Base-by-base conservation (phyloP, 306 rosid genomes). In the Abrus pulchellus region DNA sequence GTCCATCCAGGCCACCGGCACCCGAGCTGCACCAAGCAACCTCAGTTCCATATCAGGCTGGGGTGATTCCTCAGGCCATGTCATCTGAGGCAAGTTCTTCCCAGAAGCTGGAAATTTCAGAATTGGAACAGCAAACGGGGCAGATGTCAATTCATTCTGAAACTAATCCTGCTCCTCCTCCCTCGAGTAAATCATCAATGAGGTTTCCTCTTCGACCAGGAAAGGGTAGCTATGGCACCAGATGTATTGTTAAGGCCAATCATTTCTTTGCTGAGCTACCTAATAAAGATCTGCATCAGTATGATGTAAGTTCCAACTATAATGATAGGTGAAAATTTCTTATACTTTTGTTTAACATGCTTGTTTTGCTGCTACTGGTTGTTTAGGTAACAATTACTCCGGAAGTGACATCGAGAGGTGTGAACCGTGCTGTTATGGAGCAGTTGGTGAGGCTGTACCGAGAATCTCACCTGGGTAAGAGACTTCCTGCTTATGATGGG, bases 1-100 rank as follows among this genome's bases (percentile, higher is more conserved):
- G 93, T 38, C 89, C 94, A 44, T 76, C 97, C 28, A 84, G 91
- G 77, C 90, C 93, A 30, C 92, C 83, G 27, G 75, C 75, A 40
- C 94, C 98, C 99, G 98, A 92, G 89, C 97, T 96, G 99, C 97
- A 93, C 97, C 99, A 96, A 96, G 99, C 99, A 53, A 86, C 93
- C 87, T 86, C 92, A 72, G 96, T 79, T 78, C 85, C 81, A 4
- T 79, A 84, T 73, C 92, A 86, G 77, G 89, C 90, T 80, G 94
- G 80, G 83, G 83, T 85, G 84, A 83, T 81, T 82, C 80, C 93
- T 86, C 96, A 72, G 82, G 81, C 92, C 75, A 45, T 47, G 7
- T 9, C 83, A 5, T 63, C 88, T 36, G 92, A 66, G 92, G 97
- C 90, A 3, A 85, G 99, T 86, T 87, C 97, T 3, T 82, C 94